Evolutionary conservation across 371 early-diverging fungal species (phyloP).

Genomic region (Mucor saturninus): DNA sequence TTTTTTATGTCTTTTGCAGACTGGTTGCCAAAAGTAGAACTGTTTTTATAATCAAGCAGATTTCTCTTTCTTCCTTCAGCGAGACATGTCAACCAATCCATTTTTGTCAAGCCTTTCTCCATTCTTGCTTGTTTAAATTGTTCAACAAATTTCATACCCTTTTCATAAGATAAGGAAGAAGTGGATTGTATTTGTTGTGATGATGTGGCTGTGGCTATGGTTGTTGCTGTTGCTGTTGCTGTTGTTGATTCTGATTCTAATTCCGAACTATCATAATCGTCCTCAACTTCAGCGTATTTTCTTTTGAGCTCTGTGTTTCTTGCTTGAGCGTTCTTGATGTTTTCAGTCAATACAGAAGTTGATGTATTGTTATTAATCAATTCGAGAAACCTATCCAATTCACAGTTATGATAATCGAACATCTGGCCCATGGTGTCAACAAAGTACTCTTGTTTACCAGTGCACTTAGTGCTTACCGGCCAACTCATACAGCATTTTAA

Average conservation of each 20-base stretch:
- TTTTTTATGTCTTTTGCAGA: neutral
- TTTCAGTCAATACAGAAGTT: slow-evolving; percentile 14
- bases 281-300: slow-evolving; percentile 12
- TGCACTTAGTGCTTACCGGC: slow-evolving; percentile 15
- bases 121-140: slow-evolving; percentile 7
- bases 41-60: neutral
- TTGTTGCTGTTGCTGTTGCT: slow-evolving; percentile 8
- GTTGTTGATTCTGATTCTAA: slow-evolving; percentile 11
- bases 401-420: slow-evolving; percentile 8
- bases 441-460: slow-evolving; percentile 15
- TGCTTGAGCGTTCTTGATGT: slow-evolving; percentile 10
- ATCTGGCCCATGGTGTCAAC: slow-evolving; percentile 18
- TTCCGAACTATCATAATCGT: slow-evolving; percentile 8
- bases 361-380: slow-evolving; percentile 8
- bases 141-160: slow-evolving; percentile 6
- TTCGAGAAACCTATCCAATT: slow-evolving; percentile 6
- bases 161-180: slow-evolving; percentile 14
- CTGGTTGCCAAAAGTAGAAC: neutral
- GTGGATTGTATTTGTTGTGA: slow-evolving; percentile 12
- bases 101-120: slow-evolving; percentile 1
- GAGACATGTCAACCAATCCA: slow-evolving; percentile 8
- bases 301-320: slow-evolving; percentile 6
- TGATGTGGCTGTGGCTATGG: slow-evolving; percentile 11
- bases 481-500: slow-evolving; percentile 19
- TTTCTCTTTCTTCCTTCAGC: slow-evolving; percentile 4